Evolutionary conservation across 176 grass and related monocot species (phyloP), one percentile per base, ranked within the genome.

Genomic region (Canna indica): DNA sequence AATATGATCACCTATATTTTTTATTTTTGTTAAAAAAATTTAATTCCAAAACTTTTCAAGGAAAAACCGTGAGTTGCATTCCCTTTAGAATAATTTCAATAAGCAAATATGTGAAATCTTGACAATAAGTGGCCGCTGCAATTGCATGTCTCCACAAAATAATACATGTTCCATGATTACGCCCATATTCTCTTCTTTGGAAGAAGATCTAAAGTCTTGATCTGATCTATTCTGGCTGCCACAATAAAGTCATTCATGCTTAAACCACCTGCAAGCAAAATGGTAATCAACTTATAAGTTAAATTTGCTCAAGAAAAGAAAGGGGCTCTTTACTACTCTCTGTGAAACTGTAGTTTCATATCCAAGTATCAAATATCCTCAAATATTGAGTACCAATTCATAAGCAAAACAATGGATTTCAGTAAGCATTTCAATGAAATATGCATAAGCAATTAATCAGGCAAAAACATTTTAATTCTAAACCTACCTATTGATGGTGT

Each of bases 111-210:
- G n/a, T n/a, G n/a, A n/a, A n/a, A n/a, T n/a, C n/a, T n/a, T n/a
- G n/a, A n/a, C n/a, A n/a, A n/a, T n/a, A n/a, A n/a, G n/a, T n/a
- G n/a, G n/a, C n/a, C n/a, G n/a, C n/a, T 48, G 15, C 22, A 58
- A 39, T 58, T 36, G 38, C 32, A 73, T 36, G 17, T 56, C 30
- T 26, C 47, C 4, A 7, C 31, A 73, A 26, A 18, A 36, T 34
- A 57, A 1, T 25, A 56, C 31, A 73, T 57, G 1, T 59, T 59
- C 36, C 7, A 18, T 42, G 25, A 59, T 85, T 76, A 91, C 25
- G 83, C 90, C 80, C 90, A 93, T 77, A 81, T 71, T 54, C 90
- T 75, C 71, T 93, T 93, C 71, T 86, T 93, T 0, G 85, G 85
- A 58, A 93, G 66, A 42, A 93, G 85, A 76, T 93, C 90, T 7